Evolutionary conservation across 2,329 filamentous ascomycete genomes (phyloP), one percentile per base, ranked within the genome.

Genomic region (Parastagonospora nodorum): DNA sequence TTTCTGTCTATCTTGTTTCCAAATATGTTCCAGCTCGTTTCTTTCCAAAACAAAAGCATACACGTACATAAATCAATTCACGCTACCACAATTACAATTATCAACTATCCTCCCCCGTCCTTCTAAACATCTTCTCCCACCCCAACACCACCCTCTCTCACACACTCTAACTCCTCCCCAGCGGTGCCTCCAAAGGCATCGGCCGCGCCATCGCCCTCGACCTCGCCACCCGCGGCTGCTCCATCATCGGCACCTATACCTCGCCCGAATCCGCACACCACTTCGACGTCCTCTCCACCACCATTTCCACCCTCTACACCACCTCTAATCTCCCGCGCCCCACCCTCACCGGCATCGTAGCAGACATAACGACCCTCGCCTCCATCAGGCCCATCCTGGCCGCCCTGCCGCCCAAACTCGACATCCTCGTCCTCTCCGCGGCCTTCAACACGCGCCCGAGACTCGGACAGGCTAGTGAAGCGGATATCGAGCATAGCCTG

Each of bases 161-260:
- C 24, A 35, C 14, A 12, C 24, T 37, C 47, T 44, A 28, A 45
- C 33, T 14, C 15, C 15, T 12, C 15, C 12, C 9, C 50, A 68
- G 64, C 11, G 66, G 65, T 12, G 67, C 65, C 42, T 63, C 58
- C 8, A 63, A 61, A 57, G 67, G 66, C 44, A 69, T 67, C 28
- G 66, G 66, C 36, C 61, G 66, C 12, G 63, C 66, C 33, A 69
- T 67, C 12, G 57, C 64, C 42, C 61, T 70, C 39, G 50, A 65
- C 16, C 64, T 71, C 30, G 55, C 66, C 11, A 58, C 55, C 32
- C 66, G 68, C 35, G 68, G 68, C 24, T 57, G 54, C 50, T 67
- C 64, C 30, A 56, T 71, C 45, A 45, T 71, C 14, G 67, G 68
- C 24, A 71, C 67, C 24, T 71, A 66, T 50, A 64, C 68, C 5